Evolutionary conservation across 2,329 filamentous ascomycete genomes (phyloP), one percentile per base, ranked within the genome.

Genomic region (Fusarium lateritium): DNA sequence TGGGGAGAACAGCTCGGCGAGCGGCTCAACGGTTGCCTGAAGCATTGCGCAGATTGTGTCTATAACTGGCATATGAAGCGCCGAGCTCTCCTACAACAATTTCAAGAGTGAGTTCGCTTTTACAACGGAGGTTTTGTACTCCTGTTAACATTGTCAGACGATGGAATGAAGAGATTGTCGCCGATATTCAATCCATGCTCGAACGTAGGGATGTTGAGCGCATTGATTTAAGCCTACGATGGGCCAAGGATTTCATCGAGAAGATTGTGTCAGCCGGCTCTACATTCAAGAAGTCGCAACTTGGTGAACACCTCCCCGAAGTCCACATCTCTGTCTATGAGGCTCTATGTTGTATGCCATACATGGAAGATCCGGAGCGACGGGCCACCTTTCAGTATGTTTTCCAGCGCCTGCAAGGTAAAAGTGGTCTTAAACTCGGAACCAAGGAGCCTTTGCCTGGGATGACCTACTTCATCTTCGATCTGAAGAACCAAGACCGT

Each of bases 281-380:
- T 3, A 76, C 76, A 4, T 86, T 87, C 76, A 83, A 81, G 46
- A 83, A 84, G 40, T 74, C 79, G 0, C 81, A 82, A 53, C 79
- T 87, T 38, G 83, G 82, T 14, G 80, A 81, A 21, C 77, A 84
- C 8, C 80, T 86, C 28, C 81, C 86, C 3, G 82, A 87, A 28
- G 89, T 93, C 8, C 87, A 97, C 51, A 87, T 96, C 61, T 91
- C 93, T 13, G 88, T 98, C 31, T 97, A 97, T 73, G 95, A 98
- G 78, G 91, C 92, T 0, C 82, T 98, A 52, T 97, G 94, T 77
- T 97, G 92, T 78, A 89, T 94, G 70, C 86, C 91, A 1, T 94
- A 97, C 76, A 84, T 98, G 64, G 85, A 80, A 44, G 71, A 83
- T n/a, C 82, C 85, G 2, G 83, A 84, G 6, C 84, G 84, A 67